Evolutionary conservation across 805 yeast genomes (phyloP).

Genomic region (Saccharomycopsis javanensis): DNA sequence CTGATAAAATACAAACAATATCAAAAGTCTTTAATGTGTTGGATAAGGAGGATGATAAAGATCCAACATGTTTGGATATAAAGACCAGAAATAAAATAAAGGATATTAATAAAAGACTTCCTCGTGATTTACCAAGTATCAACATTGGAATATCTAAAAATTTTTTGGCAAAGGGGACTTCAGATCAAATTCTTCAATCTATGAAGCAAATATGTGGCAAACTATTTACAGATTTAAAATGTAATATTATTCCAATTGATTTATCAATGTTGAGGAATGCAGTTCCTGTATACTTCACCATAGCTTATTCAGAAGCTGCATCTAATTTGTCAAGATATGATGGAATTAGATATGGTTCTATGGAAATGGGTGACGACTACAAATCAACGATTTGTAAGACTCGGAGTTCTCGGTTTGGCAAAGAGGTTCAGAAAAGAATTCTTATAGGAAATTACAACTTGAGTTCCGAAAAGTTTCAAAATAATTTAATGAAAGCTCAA

Average conservation of each 20-base stretch:
- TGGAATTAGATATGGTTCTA: constrained; percentile 75
- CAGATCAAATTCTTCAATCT: constrained; percentile 34
- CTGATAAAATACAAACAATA: constrained; percentile 38
- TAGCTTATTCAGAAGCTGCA: constrained; percentile 90
- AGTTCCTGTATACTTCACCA: constrained; percentile 73
- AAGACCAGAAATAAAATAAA: constrained; percentile 27
- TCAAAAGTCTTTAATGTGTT: constrained; percentile 43
- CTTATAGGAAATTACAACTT: constrained; percentile 79
- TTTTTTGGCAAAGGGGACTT: constrained; percentile 46
- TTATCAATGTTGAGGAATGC: constrained; percentile 59
- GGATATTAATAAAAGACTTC: constrained; percentile 11
- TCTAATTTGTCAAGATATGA: constrained; percentile 86
- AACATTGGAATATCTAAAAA: constrained; percentile 71
- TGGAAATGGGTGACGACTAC: constrained; percentile 26
- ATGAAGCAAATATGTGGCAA: constrained; percentile 39
- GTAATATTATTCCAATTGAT: constrained; percentile 52
- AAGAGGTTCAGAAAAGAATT: constrained; percentile 76
- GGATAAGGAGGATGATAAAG: constrained; percentile 57
- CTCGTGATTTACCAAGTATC: constrained; percentile 22
- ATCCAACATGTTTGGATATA: constrained; percentile 58
- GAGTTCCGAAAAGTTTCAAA: constrained; percentile 58
- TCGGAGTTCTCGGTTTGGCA: constrained; percentile 60
- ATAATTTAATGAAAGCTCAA: constrained; percentile 72
- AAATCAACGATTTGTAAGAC: constrained; percentile 43
- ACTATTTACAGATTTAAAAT: constrained; percentile 32